Conservation (phyloP, 257 asterid genomes). For the Rehmannia glutinosa region DNA sequence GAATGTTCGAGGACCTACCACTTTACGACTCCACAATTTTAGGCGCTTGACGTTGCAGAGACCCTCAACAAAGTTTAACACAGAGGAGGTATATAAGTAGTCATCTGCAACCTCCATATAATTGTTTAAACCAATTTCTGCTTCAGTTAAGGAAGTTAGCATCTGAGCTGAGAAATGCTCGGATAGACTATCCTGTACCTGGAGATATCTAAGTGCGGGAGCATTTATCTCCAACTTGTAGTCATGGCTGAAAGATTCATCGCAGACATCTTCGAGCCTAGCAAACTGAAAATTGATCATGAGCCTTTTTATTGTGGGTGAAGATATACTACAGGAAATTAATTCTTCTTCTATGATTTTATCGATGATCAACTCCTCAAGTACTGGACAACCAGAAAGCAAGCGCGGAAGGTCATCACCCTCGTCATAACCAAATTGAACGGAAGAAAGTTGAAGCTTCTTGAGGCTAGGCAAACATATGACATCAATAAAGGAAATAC, state of each 20-base stretch:
- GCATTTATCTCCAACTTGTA: not conserved
- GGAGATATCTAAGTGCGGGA: not conserved
- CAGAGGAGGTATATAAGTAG: not conserved
- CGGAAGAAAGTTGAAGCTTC: not conserved
- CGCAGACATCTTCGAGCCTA: not conserved
- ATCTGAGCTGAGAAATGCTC: not conserved
- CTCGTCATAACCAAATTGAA: not conserved
- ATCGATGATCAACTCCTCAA: not conserved
- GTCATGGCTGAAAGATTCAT: not conserved
- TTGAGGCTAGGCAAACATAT: conserved; percentile 9
- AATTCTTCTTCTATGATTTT: not conserved
- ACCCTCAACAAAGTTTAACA: not conserved
- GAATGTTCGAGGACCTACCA: not conserved
- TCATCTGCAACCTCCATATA: not conserved
- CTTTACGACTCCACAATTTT: not conserved
- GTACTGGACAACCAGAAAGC: not conserved
- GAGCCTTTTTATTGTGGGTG: not conserved
- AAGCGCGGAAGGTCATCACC: not conserved
- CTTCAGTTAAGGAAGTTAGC: not conserved
- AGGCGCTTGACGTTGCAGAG: not conserved
- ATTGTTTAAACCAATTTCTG: not conserved
- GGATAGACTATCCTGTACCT: not conserved
- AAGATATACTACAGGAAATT: not conserved
- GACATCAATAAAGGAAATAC: not conserved
- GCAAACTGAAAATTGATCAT: not conserved